These are phyloP conservation scores for Leishmania major DNA, from an alignment of 208 protist species.

Conservation along the genomic window DNA sequence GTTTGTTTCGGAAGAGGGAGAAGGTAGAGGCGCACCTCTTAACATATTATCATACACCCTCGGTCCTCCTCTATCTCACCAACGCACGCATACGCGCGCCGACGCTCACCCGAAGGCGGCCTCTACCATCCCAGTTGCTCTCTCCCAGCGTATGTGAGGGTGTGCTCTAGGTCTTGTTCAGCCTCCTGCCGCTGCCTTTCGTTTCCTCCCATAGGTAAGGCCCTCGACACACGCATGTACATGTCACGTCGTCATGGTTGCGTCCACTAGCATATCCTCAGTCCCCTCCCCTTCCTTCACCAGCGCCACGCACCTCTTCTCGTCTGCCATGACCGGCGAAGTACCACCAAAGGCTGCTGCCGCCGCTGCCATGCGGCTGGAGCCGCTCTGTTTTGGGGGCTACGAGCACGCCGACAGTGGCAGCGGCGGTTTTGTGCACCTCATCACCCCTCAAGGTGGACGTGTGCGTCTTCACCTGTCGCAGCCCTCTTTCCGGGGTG, in stretches of 20 bases:
- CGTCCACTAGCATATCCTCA: background rate
- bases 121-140: background rate
- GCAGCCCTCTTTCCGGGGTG: background rate
- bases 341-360: background rate
- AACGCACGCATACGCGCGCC: background rate
- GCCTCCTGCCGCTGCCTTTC: background rate
- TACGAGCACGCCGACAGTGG: constrained; percentile 12
- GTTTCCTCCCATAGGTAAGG: background rate
- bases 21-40: background rate
- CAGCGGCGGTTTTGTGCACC: constrained; percentile 3
- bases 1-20: background rate
- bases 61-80: background rate
- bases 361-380: constrained; percentile 9
- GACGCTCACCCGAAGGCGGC: background rate
- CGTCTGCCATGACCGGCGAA: background rate
- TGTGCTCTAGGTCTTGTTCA: background rate
- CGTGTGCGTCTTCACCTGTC: constrained; percentile 11
- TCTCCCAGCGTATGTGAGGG: background rate
- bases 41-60: background rate
- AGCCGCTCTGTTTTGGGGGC: constrained; percentile 21
- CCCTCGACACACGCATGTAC: background rate
- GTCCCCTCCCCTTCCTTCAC: background rate
- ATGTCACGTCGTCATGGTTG: background rate
- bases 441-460: constrained; percentile 18
- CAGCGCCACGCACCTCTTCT: background rate